Conservation (phyloP, 2,329 filamentous ascomycete species). For the Esteya vermicola region DNA sequence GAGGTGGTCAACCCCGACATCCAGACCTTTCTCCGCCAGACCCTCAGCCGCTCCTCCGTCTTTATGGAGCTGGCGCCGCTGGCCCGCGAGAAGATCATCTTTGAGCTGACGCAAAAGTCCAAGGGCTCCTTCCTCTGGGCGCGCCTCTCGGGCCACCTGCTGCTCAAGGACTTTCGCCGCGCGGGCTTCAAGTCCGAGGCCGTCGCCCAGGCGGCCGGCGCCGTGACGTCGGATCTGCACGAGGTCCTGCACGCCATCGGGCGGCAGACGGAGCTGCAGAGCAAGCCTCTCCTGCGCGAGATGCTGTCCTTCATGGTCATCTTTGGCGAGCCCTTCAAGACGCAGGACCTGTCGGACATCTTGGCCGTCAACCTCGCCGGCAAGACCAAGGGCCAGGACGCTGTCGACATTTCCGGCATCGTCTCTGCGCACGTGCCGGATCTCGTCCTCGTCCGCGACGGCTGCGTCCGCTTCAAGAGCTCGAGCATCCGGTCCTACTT, state of each 20-base stretch:
- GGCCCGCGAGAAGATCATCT: constrained; percentile 14
- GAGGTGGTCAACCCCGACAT: constrained; percentile 21
- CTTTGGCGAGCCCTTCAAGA: too few relatives aligned
- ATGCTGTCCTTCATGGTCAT: too few relatives aligned
- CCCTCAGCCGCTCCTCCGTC: constrained; percentile 9
- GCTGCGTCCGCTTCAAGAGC: constrained; percentile 22
- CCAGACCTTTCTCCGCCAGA: constrained; percentile 15
- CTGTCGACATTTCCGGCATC: too few relatives aligned
- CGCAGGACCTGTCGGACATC: too few relatives aligned
- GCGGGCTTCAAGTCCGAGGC: too few relatives aligned
- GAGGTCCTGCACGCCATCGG: too few relatives aligned
- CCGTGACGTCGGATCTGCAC: too few relatives aligned
- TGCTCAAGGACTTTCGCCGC: constrained; percentile 13
- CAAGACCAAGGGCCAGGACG: too few relatives aligned
- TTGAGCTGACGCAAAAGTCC: constrained; percentile 17
- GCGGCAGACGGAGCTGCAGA: too few relatives aligned
- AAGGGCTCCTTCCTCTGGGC: constrained; percentile 24
- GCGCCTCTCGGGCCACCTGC: constrained; percentile 17
- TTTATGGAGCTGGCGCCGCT: constrained; percentile 12
- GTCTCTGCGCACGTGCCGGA: constrained; percentile 13
- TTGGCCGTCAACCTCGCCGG: too few relatives aligned
- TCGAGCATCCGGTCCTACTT: constrained; percentile 18
- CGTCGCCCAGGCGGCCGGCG: too few relatives aligned
- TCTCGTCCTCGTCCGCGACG: constrained; percentile 19
- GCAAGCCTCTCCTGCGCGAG: too few relatives aligned